phyloP scores from a whole-genome alignment of 768 basidiomycete species.

The Lentinula boryana region DNA sequence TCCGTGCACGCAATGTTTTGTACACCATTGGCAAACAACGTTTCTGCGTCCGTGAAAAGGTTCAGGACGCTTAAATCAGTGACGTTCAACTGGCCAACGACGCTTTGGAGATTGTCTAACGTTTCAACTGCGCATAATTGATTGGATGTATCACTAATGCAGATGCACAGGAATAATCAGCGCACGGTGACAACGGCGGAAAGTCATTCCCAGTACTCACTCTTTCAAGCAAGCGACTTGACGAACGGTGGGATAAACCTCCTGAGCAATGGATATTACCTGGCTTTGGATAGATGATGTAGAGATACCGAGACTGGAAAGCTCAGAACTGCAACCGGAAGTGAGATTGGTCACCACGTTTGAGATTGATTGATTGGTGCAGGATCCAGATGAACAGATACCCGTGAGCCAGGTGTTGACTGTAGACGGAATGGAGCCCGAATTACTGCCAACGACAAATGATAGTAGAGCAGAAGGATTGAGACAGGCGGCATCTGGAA shows the following conservation, averaged over 20 bases:
- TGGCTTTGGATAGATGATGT: slow-evolving; percentile 16
- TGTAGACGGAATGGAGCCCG: slow-evolving; percentile 29
- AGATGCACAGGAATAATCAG: not conserved
- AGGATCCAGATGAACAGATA: slow-evolving; percentile 40
- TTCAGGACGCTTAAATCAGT: slow-evolving; percentile 17
- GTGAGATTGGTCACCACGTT: slow-evolving; percentile 38
- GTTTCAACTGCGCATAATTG: slow-evolving; percentile 48
- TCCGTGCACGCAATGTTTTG: slow-evolving; percentile 35
- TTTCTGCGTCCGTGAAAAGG: slow-evolving; percentile 17
- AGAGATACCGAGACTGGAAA: slow-evolving; percentile 17
- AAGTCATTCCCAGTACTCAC: slow-evolving; percentile 27
- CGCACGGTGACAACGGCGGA: not conserved
- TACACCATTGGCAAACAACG: slow-evolving; percentile 19
- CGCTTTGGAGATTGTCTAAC: slow-evolving; percentile 38
- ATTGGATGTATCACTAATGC: slow-evolving; percentile 23
- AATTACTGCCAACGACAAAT: slow-evolving; percentile 18
- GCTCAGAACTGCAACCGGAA: slow-evolving; percentile 37
- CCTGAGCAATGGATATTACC: slow-evolving; percentile 27
- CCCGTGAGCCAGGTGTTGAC: slow-evolving; percentile 47
- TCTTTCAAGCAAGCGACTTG: slow-evolving; percentile 49
- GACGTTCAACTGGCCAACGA: slow-evolving; percentile 24
- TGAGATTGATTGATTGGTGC: slow-evolving; percentile 44
- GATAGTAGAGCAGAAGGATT: slow-evolving; percentile 27
- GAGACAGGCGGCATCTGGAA: slow-evolving; percentile 29
- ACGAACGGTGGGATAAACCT: slow-evolving; percentile 41